Conservation (phyloP, 2,329 filamentous ascomycete genomes). For the Apiospora sp. region DNA sequence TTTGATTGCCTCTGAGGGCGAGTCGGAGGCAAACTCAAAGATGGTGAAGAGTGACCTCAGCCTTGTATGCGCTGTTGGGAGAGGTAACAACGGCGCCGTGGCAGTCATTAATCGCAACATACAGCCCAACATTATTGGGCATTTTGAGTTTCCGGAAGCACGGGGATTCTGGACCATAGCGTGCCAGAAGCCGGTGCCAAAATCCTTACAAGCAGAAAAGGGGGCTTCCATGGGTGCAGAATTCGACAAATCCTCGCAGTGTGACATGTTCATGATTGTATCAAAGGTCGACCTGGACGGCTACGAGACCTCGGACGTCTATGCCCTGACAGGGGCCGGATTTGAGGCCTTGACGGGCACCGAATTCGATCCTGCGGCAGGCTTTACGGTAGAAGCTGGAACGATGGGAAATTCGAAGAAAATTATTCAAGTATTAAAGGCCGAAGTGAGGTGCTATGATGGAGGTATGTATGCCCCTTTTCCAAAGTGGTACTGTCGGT, state of each 20-base stretch:
- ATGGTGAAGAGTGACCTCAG: conserved; percentile 65
- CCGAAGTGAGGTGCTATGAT: conserved; percentile 90
- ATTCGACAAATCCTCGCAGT: conserved; percentile 66
- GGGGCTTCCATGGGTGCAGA: conserved; percentile 61
- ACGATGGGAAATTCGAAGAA: conserved; percentile 81
- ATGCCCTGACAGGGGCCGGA: conserved; percentile 74
- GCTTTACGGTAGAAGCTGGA: conserved; percentile 84
- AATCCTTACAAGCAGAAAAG: conserved; percentile 61
- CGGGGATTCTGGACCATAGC: conserved; percentile 83
- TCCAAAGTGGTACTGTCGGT: not conserved
- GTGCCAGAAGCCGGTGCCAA: conserved; percentile 71
- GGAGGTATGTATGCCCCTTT: conserved; percentile 65
- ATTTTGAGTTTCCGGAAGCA: conserved; percentile 76
- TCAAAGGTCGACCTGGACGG: conserved; percentile 74
- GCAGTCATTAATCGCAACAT: conserved; percentile 81
- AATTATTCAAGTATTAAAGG: conserved; percentile 86
- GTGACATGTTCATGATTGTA: conserved; percentile 84
- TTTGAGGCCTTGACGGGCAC: conserved; percentile 81
- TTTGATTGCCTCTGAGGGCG: conserved; percentile 50
- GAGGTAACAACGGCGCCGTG: conserved; percentile 72
- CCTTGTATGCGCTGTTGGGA: conserved; percentile 68
- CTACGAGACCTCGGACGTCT: conserved; percentile 80
- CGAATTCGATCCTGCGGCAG: conserved; percentile 91
- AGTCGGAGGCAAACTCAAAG: conserved; percentile 51
- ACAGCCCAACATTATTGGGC: conserved; percentile 74